Base-by-base conservation (phyloP, 2,329 filamentous ascomycete species). In the Fusarium pilosicola region DNA sequence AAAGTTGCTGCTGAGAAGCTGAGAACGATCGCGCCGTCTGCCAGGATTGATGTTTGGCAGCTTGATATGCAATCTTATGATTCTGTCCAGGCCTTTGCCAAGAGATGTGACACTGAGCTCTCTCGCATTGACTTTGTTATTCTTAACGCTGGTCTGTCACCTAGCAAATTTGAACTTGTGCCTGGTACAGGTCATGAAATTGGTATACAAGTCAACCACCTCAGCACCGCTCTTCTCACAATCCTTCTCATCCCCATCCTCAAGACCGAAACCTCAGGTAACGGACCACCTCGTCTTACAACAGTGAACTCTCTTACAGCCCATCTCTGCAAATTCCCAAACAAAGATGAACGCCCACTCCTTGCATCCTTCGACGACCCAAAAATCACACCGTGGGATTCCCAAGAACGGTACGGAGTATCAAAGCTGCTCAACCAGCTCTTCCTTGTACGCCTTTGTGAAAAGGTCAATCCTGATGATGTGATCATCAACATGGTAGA, bases 371-470 rank as follows among this genome's bases (percentile, higher is more conserved):
- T 82, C 45, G 74, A 80, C 46, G 60, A 79, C 22, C 71, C 74
- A 0, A 30, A 61, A 4, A 76, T 71, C 38, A 72, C 62, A 7
- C 66, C 68, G 2, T 82, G 71, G 64, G 65, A 75, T 60, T 28
- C 64, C 1, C 10, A 59, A 4, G 77, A 80, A 51, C 70, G 74
- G 54, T 83, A 83, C 46, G 65, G 68, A 8, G 69, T 65, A 5
- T 80, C 79, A 4, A 84, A 83, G 55, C 42, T 83, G 8, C 62
- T 83, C 7, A 65, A 52, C 7, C 80, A 82, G 18, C 62, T 83
- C 3, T 83, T 85, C 51, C 74, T 83, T 11, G 80, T 83, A 24
- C 80, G 83, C 20, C 77, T 85, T n/a, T 77, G 79, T 3, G 79
- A 83, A 14, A 76, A 81, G 1, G 79, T 87, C 14, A 62, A 63